These are phyloP conservation scores for Kalmusia sp. DNA, from an alignment of 2,329 filamentous ascomycete genomes.

Conservation along the genomic window DNA sequence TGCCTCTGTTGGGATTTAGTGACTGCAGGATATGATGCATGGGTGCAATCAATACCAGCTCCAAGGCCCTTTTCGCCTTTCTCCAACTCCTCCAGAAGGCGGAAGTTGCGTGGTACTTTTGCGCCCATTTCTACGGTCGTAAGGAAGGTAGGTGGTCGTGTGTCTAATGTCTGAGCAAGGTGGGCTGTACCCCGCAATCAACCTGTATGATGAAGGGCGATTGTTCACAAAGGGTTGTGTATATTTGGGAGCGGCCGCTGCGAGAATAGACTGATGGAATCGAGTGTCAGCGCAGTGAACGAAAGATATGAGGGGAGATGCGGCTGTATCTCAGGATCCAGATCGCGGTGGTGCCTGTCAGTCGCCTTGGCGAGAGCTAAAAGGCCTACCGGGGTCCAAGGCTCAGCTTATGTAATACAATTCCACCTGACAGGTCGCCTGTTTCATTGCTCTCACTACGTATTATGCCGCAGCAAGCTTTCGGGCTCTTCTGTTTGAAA, in stretches of 20 bases:
- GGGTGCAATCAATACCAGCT: conserved; percentile 65
- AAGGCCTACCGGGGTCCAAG: conserved; percentile 12
- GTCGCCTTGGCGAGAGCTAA: conserved; percentile 4
- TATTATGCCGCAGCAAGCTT: conserved; percentile 7
- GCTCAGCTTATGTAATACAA: neutral
- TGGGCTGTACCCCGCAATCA: conserved; percentile 43
- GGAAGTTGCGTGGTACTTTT: conserved; percentile 94
- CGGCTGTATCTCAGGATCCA: neutral
- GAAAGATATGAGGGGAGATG: neutral
- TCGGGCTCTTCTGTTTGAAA: conserved; percentile 2
- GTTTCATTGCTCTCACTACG: conserved; percentile 21
- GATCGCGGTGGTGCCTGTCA: conserved; percentile 5
- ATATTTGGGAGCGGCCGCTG: neutral
- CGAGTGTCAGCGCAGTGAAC: neutral
- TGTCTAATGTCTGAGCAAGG: conserved; percentile 25
- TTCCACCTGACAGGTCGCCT: conserved; percentile 23
- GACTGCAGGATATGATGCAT: neutral
- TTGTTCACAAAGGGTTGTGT: neutral
- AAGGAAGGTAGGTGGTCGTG: conserved; percentile 12
- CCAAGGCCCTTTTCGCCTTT: conserved; percentile 98
- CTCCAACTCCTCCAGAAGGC: conserved; percentile 95
- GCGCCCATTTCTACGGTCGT: conserved; percentile 61
- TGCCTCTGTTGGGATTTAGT: conserved; percentile 68
- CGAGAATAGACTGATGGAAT: neutral
- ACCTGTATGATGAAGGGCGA: conserved; percentile 14